Evolutionary conservation across 2,329 filamentous ascomycete species (phyloP), one percentile per base, ranked within the genome.

Genomic region (Metarhizium brunneum): DNA sequence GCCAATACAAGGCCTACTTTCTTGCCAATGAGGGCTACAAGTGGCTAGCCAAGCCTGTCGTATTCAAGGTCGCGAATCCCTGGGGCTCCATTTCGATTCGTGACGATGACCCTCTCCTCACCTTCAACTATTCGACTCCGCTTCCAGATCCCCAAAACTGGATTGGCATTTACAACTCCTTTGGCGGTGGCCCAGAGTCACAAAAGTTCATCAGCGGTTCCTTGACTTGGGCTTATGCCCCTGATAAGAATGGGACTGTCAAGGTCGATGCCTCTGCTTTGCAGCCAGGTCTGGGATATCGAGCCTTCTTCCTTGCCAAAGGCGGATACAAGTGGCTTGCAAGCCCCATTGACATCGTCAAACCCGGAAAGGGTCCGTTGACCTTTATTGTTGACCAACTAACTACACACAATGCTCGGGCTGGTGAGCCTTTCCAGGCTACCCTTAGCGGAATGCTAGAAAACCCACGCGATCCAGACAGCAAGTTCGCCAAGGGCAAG

Each of bases 311-410:
- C 54, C 64, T 74, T 13, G 66, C 68, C 6, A 58, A 63, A 13
- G 66, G 67, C 49, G 67, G 65, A 5, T 74, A 75, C 60, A 63
- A 63, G 47, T 71, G 66, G 64, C 64, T 74, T 3, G 65, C 69
- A 1, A 59, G 64, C 10, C 69, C 72, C 2, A 57, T 72, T 36
- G 59, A 65, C 25, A 61, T 74, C 16, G 58, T 59, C 36, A 53
- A 68, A 3, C 58, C 64, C 1, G 58, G 62, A 13, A 16, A 47
- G 1, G 65, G 62, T 0, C 55, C 60, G 14, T 55, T 64, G n/a
- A 29, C 47, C 16, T 74, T 74, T 54, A 62, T 70, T 42, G 61
- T 65, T 11, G 55, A 61, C 29, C 55, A 60, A 1, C 57, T 68
- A 40, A 70, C 66, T 5, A 65, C 69, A 2, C 66, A 66, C n/a